Conservation (phyloP, 2,329 filamentous ascomycete genomes). For the Fusarium compactum region DNA sequence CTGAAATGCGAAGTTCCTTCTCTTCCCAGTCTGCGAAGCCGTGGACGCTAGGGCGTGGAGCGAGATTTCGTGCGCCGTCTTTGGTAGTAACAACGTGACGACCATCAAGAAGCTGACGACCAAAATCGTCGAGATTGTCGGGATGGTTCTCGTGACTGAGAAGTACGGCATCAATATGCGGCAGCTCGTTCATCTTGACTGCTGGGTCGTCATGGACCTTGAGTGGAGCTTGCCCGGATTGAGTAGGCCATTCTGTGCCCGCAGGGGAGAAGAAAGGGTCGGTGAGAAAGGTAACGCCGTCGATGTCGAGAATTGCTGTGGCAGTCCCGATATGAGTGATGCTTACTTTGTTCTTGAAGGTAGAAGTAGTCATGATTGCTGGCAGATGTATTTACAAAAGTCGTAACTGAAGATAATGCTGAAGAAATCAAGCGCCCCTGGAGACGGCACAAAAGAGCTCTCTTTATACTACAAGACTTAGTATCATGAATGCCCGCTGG, state of each 20-base stretch:
- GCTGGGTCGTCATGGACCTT: not conserved
- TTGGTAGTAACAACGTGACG: not conserved
- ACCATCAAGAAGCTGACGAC: not conserved
- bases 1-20: rapidly evolving
- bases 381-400: not conserved
- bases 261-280: not conserved
- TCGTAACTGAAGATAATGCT: rapidly evolving
- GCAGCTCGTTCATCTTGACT: not conserved
- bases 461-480: not conserved
- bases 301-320: not conserved
- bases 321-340: not conserved
- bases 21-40: not conserved
- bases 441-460: not conserved
- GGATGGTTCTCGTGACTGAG: constrained; percentile 17
- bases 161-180: constrained; percentile 8
- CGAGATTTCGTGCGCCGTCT: not conserved
- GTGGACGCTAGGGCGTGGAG: not conserved
- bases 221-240: not conserved
- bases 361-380: not conserved
- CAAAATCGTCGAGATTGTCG: constrained; percentile 1
- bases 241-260: not conserved
- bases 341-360: not conserved
- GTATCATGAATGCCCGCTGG: not conserved
- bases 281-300: not conserved
- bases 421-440: rapidly evolving